Evolutionary conservation across 2,329 filamentous ascomycete genomes (phyloP), one percentile per base, ranked within the genome.

Genomic region (Colletotrichum sp.): DNA sequence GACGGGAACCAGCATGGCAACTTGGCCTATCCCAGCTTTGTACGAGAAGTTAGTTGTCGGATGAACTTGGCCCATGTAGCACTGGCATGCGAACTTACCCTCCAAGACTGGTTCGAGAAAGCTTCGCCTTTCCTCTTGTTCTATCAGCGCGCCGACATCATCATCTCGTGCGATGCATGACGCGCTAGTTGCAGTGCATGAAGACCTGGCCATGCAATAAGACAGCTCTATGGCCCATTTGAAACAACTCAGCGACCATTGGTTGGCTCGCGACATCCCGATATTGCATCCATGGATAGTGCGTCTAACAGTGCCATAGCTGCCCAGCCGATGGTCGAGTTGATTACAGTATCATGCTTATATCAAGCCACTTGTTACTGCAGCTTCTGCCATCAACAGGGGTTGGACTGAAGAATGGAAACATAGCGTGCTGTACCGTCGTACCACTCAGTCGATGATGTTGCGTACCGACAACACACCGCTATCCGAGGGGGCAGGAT

Each of bases 381-480:
- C 43, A 52, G n/a, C 16, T 52, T 52, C 6, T 52, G 10, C 43
- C n/a, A 21, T 13, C 10, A 7, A 52, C 43, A 52, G 43, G 43
- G 43, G 43, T 7, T 21, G n/a, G 0, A 7, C 43, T 4, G n/a
- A 52, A 52, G n/a, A 21, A 24, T 24, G 12, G 6, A 61, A 61
- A 8, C 28, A 61, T 16, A 13, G 13, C 55, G 18, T 39, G 13
- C 18, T 55, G 7, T 16, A 21, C 15, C 15, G 16, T 34, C 21
- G 26, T 16, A 52, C 32, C 16, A 4, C 43, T 76, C 61, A 76
- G 21, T 67, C 39, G 24, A 67, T 71, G 15, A 74, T 71, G 36
- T 55, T 67, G 12, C 39, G 67, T 8, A 75, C 80, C 2, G 81
- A 78, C 7, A 74, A 79, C 70, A 80, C 79, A 64, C 82, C 80